These are phyloP conservation scores for Theobroma grandiflorum DNA, from an alignment of 441 rosid species.

Conservation along the genomic window DNA sequence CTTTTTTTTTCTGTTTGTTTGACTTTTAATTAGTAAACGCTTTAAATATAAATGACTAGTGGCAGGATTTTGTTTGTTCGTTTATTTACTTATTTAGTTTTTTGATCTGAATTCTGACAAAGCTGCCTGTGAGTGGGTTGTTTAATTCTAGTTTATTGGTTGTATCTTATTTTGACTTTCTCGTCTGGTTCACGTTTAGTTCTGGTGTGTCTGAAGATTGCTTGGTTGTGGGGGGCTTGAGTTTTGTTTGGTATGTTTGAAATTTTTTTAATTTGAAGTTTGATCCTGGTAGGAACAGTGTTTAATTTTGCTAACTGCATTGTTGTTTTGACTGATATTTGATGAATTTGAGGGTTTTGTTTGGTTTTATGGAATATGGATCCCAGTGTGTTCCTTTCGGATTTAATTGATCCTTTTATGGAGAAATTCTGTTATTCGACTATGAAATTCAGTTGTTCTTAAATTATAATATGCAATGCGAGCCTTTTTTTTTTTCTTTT, in stretches of 20 bases:
- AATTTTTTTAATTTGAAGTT: neutral
- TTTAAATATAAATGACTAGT: neutral
- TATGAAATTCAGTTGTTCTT: neutral
- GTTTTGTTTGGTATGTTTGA: neutral
- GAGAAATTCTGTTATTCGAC: neutral
- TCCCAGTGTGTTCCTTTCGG: slow-evolving; percentile 3
- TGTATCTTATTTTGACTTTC: neutral
- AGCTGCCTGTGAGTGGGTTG: neutral
- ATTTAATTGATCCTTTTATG: neutral
- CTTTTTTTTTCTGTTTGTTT: neutral
- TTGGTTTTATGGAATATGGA: slow-evolving; percentile 7
- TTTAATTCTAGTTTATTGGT: neutral
- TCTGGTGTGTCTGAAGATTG: neutral
- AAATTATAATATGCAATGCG: neutral
- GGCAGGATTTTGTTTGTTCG: neutral
- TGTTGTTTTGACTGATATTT: slow-evolving; percentile 16
- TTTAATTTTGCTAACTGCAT: neutral
- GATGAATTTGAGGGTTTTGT: slow-evolving; percentile 14
- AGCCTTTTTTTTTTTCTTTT: neutral
- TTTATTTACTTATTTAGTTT: neutral
- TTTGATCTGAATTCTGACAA: slow-evolving; percentile 23
- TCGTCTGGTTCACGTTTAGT: neutral
- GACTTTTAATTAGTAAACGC: neutral
- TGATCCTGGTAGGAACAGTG: neutral
- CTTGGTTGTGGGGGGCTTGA: neutral